A percentile compares a stretch with the other conserved stretches of the same genome.
phyloP scores from a whole-genome alignment of 2,329 filamentous ascomycete species.

The Penicillium brevicompactum region DNA sequence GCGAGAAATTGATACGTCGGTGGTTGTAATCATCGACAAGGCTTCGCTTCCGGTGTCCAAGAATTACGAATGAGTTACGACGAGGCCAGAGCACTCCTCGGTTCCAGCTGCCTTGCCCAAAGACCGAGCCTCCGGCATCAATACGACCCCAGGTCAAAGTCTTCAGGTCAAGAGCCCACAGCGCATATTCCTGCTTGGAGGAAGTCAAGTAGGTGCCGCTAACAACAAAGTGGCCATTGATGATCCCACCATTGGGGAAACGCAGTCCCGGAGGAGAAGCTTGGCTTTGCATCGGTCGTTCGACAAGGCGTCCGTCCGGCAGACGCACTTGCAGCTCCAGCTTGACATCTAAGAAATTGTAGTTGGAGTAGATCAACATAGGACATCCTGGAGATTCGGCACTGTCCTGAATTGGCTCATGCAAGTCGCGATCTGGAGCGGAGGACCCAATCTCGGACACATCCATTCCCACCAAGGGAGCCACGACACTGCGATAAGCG shows the following conservation, averaged over 20 bases:
- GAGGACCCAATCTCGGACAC: conserved; percentile 48
- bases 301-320: conserved; percentile 78
- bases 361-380: conserved; percentile 99
- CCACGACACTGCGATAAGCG: conserved; percentile 92
- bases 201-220: conserved; percentile 97
- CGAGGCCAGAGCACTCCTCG: conserved; percentile 90
- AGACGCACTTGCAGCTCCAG: conserved; percentile 87
- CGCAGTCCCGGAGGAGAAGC: conserved; percentile 89
- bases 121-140: conserved; percentile 90
- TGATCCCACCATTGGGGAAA: conserved; percentile 93
- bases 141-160: conserved; percentile 93
- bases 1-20: conserved; percentile 93
- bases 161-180: conserved; percentile 90
- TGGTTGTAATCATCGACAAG: conserved; percentile 98
- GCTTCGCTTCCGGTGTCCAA: conserved; percentile 90
- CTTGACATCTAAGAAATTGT: conserved; percentile 97
- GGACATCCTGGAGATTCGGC: conserved; percentile 51
- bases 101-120: conserved; percentile 98
- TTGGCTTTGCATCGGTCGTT: conserved; percentile 79
- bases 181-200: conserved; percentile 95
- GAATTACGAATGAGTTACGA: conserved; percentile 90
- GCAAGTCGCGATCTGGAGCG: conserved; percentile 42
- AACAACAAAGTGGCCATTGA: conserved; percentile 95
- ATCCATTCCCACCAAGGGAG: conserved; percentile 64
- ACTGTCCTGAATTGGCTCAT: conserved; percentile 31